Evolutionary conservation across 2,329 filamentous ascomycete genomes (phyloP).

Genomic region (Acrodontium crateriforme): DNA sequence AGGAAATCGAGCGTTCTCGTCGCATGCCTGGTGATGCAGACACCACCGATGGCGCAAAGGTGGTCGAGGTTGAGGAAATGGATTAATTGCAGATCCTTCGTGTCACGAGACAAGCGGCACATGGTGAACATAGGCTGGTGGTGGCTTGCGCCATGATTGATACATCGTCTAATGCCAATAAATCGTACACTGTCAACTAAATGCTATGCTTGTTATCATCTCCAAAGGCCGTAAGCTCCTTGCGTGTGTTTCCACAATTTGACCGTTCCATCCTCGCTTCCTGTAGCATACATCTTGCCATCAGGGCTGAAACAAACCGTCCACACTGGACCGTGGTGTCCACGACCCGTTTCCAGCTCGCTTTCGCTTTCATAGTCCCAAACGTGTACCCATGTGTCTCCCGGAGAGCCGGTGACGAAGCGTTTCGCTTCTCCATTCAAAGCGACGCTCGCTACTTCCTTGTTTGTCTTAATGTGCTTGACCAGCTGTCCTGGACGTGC

Average conservation of each 20-base stretch:
- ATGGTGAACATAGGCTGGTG: no score
- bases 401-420: slow-evolving; percentile 79
- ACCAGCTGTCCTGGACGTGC: slow-evolving; percentile 52
- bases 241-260: slow-evolving; percentile 68
- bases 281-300: slow-evolving; percentile 89
- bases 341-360: slow-evolving; percentile 86
- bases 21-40: slow-evolving; percentile 41
- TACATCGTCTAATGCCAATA: no score
- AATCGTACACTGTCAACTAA: no score
- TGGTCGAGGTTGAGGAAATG: no score
- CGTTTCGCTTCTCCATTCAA: slow-evolving; percentile 69
- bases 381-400: slow-evolving; percentile 92
- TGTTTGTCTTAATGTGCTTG: slow-evolving; percentile 66
- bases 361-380: slow-evolving; percentile 75
- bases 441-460: slow-evolving; percentile 82
- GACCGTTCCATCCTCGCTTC: slow-evolving; percentile 93
- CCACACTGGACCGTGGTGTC: slow-evolving; percentile 96
- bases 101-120: no score
- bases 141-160: not conserved
- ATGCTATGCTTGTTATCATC: no score
- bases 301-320: slow-evolving; percentile 89
- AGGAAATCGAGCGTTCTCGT: slow-evolving; percentile 50
- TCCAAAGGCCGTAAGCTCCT: slow-evolving; percentile 53
- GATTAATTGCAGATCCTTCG: no score
- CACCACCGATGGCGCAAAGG: slow-evolving; percentile 1